Conservation (phyloP, 2,329 filamentous ascomycete genomes). For the Pseudogymnoascus destructans region DNA sequence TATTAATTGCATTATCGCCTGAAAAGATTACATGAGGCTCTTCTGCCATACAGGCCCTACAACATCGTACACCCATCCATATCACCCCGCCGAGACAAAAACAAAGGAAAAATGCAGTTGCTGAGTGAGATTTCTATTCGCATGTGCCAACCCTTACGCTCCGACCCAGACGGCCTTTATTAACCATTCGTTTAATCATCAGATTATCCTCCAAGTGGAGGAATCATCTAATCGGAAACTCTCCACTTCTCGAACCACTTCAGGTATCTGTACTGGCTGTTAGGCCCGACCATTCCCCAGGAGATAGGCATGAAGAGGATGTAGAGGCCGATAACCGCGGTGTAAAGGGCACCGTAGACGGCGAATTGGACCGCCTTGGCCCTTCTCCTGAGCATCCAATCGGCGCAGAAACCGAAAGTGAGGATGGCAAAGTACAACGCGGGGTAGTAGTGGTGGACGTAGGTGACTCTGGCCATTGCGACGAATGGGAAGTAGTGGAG, state of each 20-base stretch:
- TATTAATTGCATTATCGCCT: conserved; percentile 2
- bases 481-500: conserved; percentile 93
- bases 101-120: conserved; percentile 1
- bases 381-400: conserved; percentile 65
- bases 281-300: conserved; percentile 85
- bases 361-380: conserved; percentile 49
- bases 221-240: conserved; percentile 22
- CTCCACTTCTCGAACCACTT: conserved; percentile 87
- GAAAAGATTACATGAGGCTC: background rate
- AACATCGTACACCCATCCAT: background rate
- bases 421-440: conserved; percentile 96
- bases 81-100: background rate
- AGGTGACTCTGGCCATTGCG: conserved; percentile 96
- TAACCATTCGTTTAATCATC: conserved; percentile 2
- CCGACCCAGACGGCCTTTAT: background rate
- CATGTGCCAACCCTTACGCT: conserved; percentile 6
- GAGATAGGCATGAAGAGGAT: conserved; percentile 84
- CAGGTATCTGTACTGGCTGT: conserved; percentile 76
- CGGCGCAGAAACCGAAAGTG: conserved; percentile 71
- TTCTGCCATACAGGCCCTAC: background rate
- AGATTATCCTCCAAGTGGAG: background rate
- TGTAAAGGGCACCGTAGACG: conserved; percentile 65
- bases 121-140: background rate
- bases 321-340: conserved; percentile 66
- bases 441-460: conserved; percentile 98